Evolutionary conservation across 306 rosid genomes (phyloP).

Genomic region (Cucumis sativus): DNA sequence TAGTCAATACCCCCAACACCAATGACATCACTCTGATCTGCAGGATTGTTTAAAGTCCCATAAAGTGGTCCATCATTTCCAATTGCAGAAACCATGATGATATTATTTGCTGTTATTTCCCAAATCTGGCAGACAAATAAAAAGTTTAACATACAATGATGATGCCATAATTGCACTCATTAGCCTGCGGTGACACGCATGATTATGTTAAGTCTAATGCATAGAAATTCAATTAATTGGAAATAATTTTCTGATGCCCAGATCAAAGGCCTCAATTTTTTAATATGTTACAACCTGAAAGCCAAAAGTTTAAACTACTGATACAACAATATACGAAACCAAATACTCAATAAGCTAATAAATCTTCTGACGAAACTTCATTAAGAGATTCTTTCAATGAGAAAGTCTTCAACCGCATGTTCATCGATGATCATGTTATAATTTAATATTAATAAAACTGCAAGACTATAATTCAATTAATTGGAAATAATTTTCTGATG

Average conservation of each 20-base stretch:
- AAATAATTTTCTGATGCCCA: background rate
- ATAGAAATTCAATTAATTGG: background rate
- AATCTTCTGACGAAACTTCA: background rate
- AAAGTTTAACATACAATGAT: background rate
- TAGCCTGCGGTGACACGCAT: background rate
- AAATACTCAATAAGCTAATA: background rate
- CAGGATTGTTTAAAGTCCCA: conserved; percentile 95
- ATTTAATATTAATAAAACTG: background rate
- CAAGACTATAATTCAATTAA: background rate
- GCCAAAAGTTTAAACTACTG: background rate
- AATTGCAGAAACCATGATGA: conserved; percentile 96
- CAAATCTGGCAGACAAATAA: conserved; percentile 54
- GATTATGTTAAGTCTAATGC: background rate
- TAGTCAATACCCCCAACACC: conserved; percentile 99
- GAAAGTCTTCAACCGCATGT: background rate
- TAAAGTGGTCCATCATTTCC: conserved; percentile 99
- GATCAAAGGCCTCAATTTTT: background rate
- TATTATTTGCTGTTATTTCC: conserved; percentile 95
- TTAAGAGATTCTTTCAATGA: background rate
- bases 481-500: background rate
- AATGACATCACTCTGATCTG: conserved; percentile 91
- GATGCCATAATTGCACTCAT: background rate
- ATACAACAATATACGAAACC: background rate
- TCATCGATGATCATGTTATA: background rate
- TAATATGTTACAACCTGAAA: background rate